phyloP scores from a whole-genome alignment of 2,329 filamentous ascomycete species.

The Aspergillus puulaauensis region DNA sequence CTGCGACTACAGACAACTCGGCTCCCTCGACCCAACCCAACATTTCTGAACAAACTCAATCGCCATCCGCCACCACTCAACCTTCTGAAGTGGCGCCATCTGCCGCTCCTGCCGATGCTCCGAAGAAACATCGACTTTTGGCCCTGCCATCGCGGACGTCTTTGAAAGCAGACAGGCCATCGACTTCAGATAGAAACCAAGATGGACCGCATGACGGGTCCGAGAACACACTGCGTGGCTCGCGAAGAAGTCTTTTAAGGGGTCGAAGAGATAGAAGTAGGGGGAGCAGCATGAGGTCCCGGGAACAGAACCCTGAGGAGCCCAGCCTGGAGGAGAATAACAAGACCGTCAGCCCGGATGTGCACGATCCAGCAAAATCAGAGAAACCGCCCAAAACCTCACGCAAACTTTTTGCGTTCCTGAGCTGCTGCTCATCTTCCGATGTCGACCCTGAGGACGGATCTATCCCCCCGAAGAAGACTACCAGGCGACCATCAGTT shows the following conservation, averaged over 20 bases:
- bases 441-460: conserved; percentile 46
- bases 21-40: conserved; percentile 20
- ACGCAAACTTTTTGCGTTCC: conserved; percentile 44
- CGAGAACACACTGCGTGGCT: conserved; percentile 63
- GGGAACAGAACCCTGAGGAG: conserved; percentile 35
- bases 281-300: conserved; percentile 55
- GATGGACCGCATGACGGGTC: conserved; percentile 35
- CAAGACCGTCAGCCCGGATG: conserved; percentile 33
- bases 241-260: conserved; percentile 65
- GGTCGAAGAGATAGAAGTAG: conserved; percentile 66
- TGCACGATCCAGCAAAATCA: conserved; percentile 32
- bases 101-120: conserved; percentile 20
- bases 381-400: conserved; percentile 44
- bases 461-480: conserved; percentile 47
- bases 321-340: conserved; percentile 34
- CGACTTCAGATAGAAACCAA: conserved; percentile 31
- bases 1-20: conserved; percentile 22
- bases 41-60: conserved; percentile 10
- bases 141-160: conserved; percentile 41
- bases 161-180: conserved; percentile 37
- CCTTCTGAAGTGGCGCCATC: conserved; percentile 16
- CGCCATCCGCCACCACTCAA: conserved; percentile 19
- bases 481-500: conserved; percentile 39
- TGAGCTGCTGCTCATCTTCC: conserved; percentile 50
- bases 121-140: conserved; percentile 39